Conservation (phyloP, 192 early-diverging fungal species). For the Umbelopsis sp. region DNA sequence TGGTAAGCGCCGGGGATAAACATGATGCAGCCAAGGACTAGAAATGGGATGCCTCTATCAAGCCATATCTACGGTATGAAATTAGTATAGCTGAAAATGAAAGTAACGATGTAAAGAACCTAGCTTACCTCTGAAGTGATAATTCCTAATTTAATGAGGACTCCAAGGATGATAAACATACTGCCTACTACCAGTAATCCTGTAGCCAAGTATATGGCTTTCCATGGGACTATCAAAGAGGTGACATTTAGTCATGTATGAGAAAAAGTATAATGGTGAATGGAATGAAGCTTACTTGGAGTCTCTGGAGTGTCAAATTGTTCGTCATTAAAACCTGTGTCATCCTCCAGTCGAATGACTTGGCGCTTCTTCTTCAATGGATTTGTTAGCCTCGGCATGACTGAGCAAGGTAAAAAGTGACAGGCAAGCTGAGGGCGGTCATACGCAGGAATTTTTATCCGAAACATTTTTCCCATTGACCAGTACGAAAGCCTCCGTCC, state of each 20-base stretch:
- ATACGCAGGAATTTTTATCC: constrained; percentile 4
- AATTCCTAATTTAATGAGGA: constrained; percentile 50
- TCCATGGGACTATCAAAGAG: constrained; percentile 56
- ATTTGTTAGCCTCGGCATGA: constrained; percentile 25
- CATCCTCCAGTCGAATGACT: constrained; percentile 28
- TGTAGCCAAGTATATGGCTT: constrained; percentile 49
- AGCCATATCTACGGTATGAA: constrained; percentile 45
- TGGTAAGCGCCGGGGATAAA: constrained; percentile 63
- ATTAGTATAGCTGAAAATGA: neutral
- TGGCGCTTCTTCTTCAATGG: constrained; percentile 19
- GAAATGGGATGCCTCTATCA: constrained; percentile 53
- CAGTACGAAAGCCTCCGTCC: neutral
- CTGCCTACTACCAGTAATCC: constrained; percentile 47
- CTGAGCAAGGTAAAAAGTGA: neutral
- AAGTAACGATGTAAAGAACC: neutral
- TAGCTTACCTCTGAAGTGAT: constrained; percentile 49
- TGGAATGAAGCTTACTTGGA: constrained; percentile 24
- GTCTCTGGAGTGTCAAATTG: constrained; percentile 26
- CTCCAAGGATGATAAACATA: constrained; percentile 49
- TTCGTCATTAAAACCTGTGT: constrained; percentile 28
- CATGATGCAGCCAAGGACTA: constrained; percentile 57
- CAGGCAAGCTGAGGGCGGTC: neutral
- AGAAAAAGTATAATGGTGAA: too few species aligned
- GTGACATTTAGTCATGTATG: neutral
- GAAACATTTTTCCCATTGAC: neutral